Percentiles rank a stretch among this genome's conserved stretches.
These are phyloP conservation scores for Russula lepida DNA, from an alignment of 768 basidiomycete species.

Conservation along the genomic window DNA sequence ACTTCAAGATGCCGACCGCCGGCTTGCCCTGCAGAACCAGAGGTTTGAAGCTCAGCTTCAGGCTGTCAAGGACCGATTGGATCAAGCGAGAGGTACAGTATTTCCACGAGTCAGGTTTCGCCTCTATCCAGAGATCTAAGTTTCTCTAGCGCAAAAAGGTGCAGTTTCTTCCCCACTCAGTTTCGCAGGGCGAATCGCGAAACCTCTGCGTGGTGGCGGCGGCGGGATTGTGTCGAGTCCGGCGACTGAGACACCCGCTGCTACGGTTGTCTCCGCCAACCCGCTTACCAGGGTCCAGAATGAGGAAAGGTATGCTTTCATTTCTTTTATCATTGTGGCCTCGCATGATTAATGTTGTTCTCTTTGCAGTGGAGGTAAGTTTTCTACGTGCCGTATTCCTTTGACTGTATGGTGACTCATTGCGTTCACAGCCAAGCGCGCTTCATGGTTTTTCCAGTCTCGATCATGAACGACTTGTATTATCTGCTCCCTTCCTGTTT, in stretches of 20 bases:
- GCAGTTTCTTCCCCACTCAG: slow-evolving; percentile 61
- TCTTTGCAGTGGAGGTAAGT: slow-evolving; percentile 17
- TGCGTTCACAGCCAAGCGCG: slow-evolving; percentile 46
- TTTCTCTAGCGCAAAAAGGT: slow-evolving; percentile 63
- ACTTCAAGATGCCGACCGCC: slow-evolving; percentile 88
- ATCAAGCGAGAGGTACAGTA: slow-evolving; percentile 79
- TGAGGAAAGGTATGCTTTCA: slow-evolving; percentile 50
- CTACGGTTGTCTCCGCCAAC: slow-evolving; percentile 46
- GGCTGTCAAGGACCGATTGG: slow-evolving; percentile 83
- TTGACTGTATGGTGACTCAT: slow-evolving; percentile 12
- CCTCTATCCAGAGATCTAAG: slow-evolving; percentile 18
- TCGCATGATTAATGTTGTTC: slow-evolving; percentile 15
- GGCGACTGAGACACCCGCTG: slow-evolving; percentile 34
- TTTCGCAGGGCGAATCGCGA: slow-evolving; percentile 86
- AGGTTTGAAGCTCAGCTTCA: slow-evolving; percentile 93
- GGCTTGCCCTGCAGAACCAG: slow-evolving; percentile 86
- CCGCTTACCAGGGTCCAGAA: slow-evolving; percentile 68
- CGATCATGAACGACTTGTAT: slow-evolving; percentile 36
- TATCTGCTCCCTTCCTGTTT: slow-evolving; percentile 23
- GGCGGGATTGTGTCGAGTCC: slow-evolving; percentile 42
- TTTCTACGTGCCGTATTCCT: slow-evolving; percentile 8
- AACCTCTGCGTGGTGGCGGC: slow-evolving; percentile 91
- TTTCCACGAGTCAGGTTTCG: neutral
- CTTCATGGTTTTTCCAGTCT: slow-evolving; percentile 90
- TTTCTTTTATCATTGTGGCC: neutral